Conservation (phyloP, 2,329 filamentous ascomycete genomes). For the Cercospora sp. region DNA sequence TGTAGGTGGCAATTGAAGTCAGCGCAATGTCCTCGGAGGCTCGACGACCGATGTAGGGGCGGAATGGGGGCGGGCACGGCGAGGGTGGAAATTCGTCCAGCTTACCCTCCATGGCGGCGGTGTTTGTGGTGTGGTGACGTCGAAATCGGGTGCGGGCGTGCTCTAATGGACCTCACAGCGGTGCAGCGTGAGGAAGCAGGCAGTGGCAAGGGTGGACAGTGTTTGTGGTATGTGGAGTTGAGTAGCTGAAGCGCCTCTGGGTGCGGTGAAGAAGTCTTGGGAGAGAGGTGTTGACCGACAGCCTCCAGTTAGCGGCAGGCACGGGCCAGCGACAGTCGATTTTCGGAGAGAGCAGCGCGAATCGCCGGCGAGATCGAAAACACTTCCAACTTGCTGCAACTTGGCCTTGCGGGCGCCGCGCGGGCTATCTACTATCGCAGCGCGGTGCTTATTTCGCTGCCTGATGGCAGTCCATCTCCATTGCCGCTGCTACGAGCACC, state of each 20-base stretch:
- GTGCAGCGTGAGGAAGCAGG: conserved; percentile 3
- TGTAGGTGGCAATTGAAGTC: conserved; percentile 47
- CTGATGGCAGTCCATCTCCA: background rate
- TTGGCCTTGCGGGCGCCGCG: background rate
- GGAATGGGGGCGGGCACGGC: conserved; percentile 22
- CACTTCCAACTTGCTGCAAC: background rate
- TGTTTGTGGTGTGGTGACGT: conserved; percentile 17
- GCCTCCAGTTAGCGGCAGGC: background rate
- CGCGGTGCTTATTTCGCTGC: conserved; percentile 10
- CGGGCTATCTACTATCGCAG: background rate
- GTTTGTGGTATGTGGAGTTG: conserved; percentile 1
- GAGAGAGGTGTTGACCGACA: conserved; percentile 13
- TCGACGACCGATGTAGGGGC: conserved; percentile 16
- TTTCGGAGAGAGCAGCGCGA: conserved; percentile 9
- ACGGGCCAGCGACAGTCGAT: background rate
- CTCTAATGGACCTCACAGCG: conserved; percentile 8
- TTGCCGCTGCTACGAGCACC: background rate
- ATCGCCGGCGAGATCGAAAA: conserved; percentile 12
- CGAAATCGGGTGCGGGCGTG: conserved; percentile 14
- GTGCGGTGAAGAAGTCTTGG: conserved; percentile 14
- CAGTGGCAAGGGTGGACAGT: conserved; percentile 1
- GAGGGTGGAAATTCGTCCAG: conserved; percentile 24
- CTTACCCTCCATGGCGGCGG: conserved; percentile 40
- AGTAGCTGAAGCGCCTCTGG: conserved; percentile 5
- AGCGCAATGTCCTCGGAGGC: conserved; percentile 22